A percentile compares a stretch with the other conserved stretches of the same genome.
These are phyloP conservation scores for Jatropha podagrica DNA, from an alignment of 441 rosid genomes.

Conservation along the genomic window DNA sequence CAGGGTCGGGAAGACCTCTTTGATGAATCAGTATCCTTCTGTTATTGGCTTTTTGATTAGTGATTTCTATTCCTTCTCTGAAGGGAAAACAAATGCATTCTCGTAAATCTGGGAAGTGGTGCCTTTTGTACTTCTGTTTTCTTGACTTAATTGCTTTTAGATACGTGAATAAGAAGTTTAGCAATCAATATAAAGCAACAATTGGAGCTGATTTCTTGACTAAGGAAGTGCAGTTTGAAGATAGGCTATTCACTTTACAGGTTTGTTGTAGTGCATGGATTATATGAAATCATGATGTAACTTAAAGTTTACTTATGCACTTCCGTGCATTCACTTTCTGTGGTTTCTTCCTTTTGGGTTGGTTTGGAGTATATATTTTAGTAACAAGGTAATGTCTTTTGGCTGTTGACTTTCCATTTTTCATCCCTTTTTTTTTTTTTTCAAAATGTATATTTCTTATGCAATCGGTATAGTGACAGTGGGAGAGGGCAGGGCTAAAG, in stretches of 20 bases:
- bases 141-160: conserved; percentile 34
- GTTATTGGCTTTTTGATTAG: conserved; percentile 11
- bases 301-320: background rate
- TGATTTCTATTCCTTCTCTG: background rate
- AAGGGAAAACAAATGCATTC: background rate
- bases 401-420: background rate
- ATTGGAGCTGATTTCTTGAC: conserved; percentile 86
- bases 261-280: conserved; percentile 29
- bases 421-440: background rate
- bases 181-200: conserved; percentile 92
- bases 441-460: background rate
- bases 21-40: conserved; percentile 84
- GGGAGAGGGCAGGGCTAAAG: background rate
- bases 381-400: background rate
- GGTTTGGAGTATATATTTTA: background rate
- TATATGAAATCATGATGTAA: background rate
- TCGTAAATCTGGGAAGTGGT: background rate
- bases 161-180: conserved; percentile 88
- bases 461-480: background rate
- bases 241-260: conserved; percentile 87
- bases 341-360: background rate
- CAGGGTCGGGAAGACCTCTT: conserved; percentile 93
- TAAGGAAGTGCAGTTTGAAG: conserved; percentile 86
- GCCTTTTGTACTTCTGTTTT: conserved; percentile 11
- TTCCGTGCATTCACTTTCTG: background rate